Base-by-base conservation (phyloP, 2,329 filamentous ascomycete genomes). In the Capronia epimyces region DNA sequence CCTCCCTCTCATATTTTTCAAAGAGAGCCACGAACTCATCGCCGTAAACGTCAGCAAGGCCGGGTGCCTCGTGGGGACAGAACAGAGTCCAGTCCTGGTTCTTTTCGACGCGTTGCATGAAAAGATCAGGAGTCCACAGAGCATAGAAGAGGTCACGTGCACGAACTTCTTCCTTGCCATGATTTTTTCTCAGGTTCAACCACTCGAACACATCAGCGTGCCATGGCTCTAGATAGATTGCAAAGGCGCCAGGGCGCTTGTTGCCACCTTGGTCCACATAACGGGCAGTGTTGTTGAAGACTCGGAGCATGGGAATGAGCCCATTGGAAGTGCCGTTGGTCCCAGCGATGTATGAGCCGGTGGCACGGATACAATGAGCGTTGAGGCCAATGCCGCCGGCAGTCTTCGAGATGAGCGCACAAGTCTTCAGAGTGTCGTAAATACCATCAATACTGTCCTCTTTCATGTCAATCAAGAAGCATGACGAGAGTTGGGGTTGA, bases 331-430 rank as follows among this genome's bases (percentile, higher is more conserved):
- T 95, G 62, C 93, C 93, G 66, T 98, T 98, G 63, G 93, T 98
- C 65, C 93, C 93, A 56, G 87, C 88, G 71, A 98, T 98, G 74
- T 98, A 98, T 22, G 93, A 95, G 57, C 93, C 91, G 48, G 93
- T 98, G 56, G 93, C 88, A 71, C 93, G 89, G 65, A 98, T 98
- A 65, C 90, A 86, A 76, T 98, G 93, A 45, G 91, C 84, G 66
- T 98, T 97, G 59, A 98, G 79, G 64, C 93, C 93, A 69, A 98
- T 97, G 69, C 93, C 93, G 70, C 93, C 93, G 62, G 93, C 93
- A 74, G 93, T 97, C 82, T 98, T 98, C 67, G 93, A 98, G 72
- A 98, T 98, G 89, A 98, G 91, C 62, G 93, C 93, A 73, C 93
- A 98, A 1, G 89, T 97, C 83, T 98, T 98, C 63, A 98, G 81